Evolutionary conservation across 2,329 filamentous ascomycete genomes (phyloP), one percentile per base, ranked within the genome.

Genomic region (Aspergillus pseudoviridinutans): DNA sequence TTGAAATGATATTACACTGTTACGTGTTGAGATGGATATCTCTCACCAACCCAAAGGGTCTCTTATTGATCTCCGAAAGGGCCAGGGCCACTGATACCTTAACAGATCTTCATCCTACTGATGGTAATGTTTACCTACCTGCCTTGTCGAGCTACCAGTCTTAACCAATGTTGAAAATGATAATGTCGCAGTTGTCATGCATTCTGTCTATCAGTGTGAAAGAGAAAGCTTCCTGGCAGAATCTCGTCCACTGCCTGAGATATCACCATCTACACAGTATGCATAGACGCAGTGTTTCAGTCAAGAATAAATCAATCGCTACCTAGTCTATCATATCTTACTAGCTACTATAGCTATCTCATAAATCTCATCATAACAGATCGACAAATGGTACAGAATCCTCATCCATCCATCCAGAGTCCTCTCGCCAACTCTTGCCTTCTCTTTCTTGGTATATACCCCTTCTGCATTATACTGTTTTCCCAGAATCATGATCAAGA

Each of bases 391-490:
- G 44, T 47, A 47, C 44, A 47, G 25, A 24, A 47, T 47, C 22
- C 22, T 14, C 24, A 2, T 22, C 22, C 44, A 24, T 25, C n/a
- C 20, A 20, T 24, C 22, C 10, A 12, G 8, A 20, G 20, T 12
- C 20, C 42, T 46, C 20, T 22, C 9, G 10, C 20, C 42, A 2
- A 22, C 8, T 22, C 41, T 20, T 44, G 20, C 47, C 42, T 47
- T 44, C 52, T 44, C 38, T 42, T 51, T 27, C 49, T 27, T 47
- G 35, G 25, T 60, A 60, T 60, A 60, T 60, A 60, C 52, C 50
- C 44, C 24, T 12, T 24, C 57, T 24, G 25, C 42, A 46, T 32
- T 42, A 51, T 52, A 56, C 49, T 59, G 44, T 24, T 20, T 57
- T 57, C 49, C 55, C 58, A 50, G 55, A 32, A 22, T 54, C 52